A percentile compares a stretch with the other conserved stretches of the same genome.
Conservation (phyloP, 106 monocot species). For the Acorus gramineus region DNA sequence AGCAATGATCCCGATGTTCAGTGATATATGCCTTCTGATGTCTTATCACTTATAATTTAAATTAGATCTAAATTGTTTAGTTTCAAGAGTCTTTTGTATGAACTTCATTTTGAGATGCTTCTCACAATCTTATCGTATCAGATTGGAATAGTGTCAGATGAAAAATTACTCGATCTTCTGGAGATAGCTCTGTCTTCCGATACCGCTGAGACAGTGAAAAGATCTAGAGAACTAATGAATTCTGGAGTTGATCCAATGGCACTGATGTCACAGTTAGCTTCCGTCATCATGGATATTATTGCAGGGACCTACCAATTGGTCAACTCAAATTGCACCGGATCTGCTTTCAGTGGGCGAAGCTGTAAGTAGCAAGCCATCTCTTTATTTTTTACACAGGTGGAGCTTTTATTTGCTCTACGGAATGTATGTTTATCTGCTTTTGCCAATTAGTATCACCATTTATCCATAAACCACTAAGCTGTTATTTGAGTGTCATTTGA, state of each 20-base stretch:
- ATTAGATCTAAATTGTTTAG: too few species aligned
- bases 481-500: too few species aligned
- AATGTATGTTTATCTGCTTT: too few species aligned
- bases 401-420: too few species aligned
- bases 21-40: too few species aligned
- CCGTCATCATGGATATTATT: constrained; percentile 52
- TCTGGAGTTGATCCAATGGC: constrained; percentile 45
- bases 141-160: constrained; percentile 59
- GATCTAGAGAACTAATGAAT: constrained; percentile 51
- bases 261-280: constrained; percentile 46
- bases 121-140: not conserved
- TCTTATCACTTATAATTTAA: too few species aligned
- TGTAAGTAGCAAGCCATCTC: constrained; percentile 9
- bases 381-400: too few species aligned
- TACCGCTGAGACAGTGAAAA: constrained; percentile 43
- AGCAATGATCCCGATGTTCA: too few species aligned
- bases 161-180: constrained; percentile 50
- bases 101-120: too few species aligned
- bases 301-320: constrained; percentile 31
- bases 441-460: too few species aligned
- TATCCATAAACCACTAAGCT: too few species aligned
- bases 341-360: constrained; percentile 10
- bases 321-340: constrained; percentile 12
- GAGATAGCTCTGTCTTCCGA: constrained; percentile 47
- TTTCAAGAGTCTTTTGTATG: too few species aligned